Base-by-base conservation (phyloP, 345 rosid species). In the Orychophragmus violaceus region DNA sequence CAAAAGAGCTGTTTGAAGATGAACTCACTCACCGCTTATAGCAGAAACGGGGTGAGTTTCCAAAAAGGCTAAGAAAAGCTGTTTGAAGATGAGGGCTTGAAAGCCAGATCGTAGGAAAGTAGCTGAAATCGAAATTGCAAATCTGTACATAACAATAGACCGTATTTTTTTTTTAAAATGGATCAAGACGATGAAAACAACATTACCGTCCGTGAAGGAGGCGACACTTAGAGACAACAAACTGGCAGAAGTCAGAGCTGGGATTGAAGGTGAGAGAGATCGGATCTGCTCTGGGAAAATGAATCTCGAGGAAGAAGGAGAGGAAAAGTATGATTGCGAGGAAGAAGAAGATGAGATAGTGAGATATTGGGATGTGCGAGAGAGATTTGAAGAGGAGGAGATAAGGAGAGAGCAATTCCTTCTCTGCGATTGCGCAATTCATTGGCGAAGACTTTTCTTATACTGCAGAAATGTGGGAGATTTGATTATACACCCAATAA, bases 71-170 rank as follows among this genome's bases (percentile, higher is more conserved):
- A 53, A 91, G 75, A 32, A 85, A 83, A 46, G 61, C 69, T 6
- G 85, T 87, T 78, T 89, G 96, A 21, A 91, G 55, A 79, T 91
- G 95, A 74, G 96, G 96, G 73, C 95, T 85, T n/a, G 96, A 79
- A 32, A 91, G 84, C 98, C 98, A 91, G 0, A 87, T 82, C n/a
- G 95, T 89, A 11, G 81, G 82, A 76, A 81, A 59, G 76, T 89
- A 91, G 72, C 98, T 88, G 82, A 74, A 46, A 69, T 19, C n/a
- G 1, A 55, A 45, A 23, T 19, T 8, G 7, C 33, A 58, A 11
- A 57, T 59, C 12, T 18, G 6, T 28, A 64, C 18, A n/a, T 64
- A 28, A 50, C 23, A 58, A 49, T n/a, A 48, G 48, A 63, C 2
- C 0, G 17, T 2, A 42, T 52, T 11, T 46, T 46, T 45, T 0